Base-by-base conservation (phyloP, 2,329 filamentous ascomycete species). In the Hypomyces perniciosus region DNA sequence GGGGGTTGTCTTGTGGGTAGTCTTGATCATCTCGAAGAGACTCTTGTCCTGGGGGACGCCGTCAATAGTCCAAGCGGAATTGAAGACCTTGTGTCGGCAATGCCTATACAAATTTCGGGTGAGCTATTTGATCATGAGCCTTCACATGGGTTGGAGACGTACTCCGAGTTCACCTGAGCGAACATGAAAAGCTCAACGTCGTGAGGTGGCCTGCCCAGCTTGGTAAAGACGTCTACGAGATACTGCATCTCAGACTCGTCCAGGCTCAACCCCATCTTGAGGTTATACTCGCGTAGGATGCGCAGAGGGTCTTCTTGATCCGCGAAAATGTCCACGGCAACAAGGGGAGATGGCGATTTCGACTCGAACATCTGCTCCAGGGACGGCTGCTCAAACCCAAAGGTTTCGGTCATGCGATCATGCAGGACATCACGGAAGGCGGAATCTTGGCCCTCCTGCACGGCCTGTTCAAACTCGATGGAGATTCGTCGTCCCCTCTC, bases 141-240 rank as follows among this genome's bases (percentile, higher is more conserved):
- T 46, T 38, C 42, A 29, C 34, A 6, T 45, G 20, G 20, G 20
- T 20, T 20, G 20, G 39, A 35, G 27, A 51, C 54, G 44, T 43
- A 61, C 76, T 99, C 93, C 3, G 92, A 97, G 75, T 97, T 97
- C 67, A 99, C 92, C 72, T 99, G 93, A 12, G 92, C 92, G 68
- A 97, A 99, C 93, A 97, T 97, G 77, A 97, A 97, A 26, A 97
- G 78, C 72, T 99, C 93, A 41, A 97, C 88, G 66, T 97, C 93
- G 54, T 90, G 85, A 1, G 89, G 89, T 44, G 80, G 74, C 35
- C 84, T 74, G 55, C 82, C 80, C 13, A 67, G 63, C 43, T 59
- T 59, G 47, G 59, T 62, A 53, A 66, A 67, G 33, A 64, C 61
- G 47, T 90, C 84, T n/a, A 96, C 88, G 37, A 99, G 78, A 64